These are phyloP conservation scores for Astrocystis sublimbata DNA, from an alignment of 495 filamentous ascomycete species.

Conservation along the genomic window DNA sequence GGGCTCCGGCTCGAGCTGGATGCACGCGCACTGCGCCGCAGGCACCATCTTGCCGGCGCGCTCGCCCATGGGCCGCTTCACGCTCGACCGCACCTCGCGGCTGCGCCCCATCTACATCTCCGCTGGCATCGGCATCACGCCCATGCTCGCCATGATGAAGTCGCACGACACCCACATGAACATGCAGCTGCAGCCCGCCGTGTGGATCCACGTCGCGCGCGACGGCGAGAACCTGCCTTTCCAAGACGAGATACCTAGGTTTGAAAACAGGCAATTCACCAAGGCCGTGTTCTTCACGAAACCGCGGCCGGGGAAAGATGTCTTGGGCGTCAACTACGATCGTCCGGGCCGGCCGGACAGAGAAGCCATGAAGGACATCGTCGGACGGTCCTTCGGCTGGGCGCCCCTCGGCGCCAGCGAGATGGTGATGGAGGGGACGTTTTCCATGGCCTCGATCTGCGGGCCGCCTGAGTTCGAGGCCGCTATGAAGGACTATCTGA, in stretches of 20 bases:
- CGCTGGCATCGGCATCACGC: conserved; percentile 16
- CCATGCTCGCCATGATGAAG: conserved; percentile 18
- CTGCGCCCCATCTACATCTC: conserved; percentile 15
- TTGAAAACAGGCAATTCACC: conserved; percentile 2
- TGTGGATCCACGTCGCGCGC: conserved; percentile 15
- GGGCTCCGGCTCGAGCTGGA: conserved; percentile 10
- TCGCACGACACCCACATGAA: conserved; percentile 9
- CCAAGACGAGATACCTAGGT: conserved; percentile 5
- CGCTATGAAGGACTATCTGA: neutral
- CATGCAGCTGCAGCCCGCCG: neutral
- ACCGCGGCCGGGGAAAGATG: conserved; percentile 2
- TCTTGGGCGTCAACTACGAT: conserved; percentile 10
- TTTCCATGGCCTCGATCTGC: conserved; percentile 9
- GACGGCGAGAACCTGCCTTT: conserved; percentile 3
- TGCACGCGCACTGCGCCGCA: neutral
- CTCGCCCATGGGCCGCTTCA: conserved; percentile 10
- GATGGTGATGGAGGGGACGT: conserved; percentile 8
- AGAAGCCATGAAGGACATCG: conserved; percentile 2
- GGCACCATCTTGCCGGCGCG: neutral
- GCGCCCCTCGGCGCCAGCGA: conserved; percentile 7
- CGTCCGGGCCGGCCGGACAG: conserved; percentile 9
- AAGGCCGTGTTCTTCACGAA: conserved; percentile 11
- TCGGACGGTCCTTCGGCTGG: conserved; percentile 6
- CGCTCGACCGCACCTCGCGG: conserved; percentile 1
- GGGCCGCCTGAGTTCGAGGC: conserved; percentile 6